Conservation (phyloP, 257 asterid species). For the Plantago major region DNA sequence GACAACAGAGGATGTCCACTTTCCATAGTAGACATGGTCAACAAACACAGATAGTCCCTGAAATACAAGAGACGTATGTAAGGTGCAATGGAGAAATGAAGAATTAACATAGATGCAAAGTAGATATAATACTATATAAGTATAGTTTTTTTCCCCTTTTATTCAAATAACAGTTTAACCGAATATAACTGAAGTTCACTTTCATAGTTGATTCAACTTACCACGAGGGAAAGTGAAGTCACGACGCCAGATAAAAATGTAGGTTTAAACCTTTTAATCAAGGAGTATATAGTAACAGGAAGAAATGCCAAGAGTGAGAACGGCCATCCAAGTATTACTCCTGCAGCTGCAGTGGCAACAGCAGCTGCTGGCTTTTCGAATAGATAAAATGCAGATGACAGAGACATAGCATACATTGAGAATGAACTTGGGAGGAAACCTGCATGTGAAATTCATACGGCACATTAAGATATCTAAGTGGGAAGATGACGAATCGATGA, state of each 20-base stretch:
- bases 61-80: slow-evolving; percentile 22
- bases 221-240: slow-evolving; percentile 61
- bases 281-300: slow-evolving; percentile 76
- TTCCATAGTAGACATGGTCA: slow-evolving; percentile 72
- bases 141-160: no score
- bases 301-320: slow-evolving; percentile 91
- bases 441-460: slow-evolving; percentile 28
- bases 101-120: slow-evolving; percentile 7
- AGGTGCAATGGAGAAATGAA: slow-evolving; percentile 12
- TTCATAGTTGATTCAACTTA: slow-evolving; percentile 27
- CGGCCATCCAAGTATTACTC: slow-evolving; percentile 98
- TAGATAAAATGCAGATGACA: slow-evolving; percentile 84
- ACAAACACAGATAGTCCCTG: slow-evolving; percentile 74
- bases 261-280: slow-evolving; percentile 54
- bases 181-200: slow-evolving; percentile 2
- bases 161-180: no score
- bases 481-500: neutral
- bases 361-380: slow-evolving; percentile 86
- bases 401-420: slow-evolving; percentile 95
- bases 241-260: slow-evolving; percentile 63
- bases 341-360: slow-evolving; percentile 78
- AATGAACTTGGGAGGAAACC: slow-evolving; percentile 99
- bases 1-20: slow-evolving; percentile 92
- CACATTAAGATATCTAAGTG: slow-evolving; percentile 12
- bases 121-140: neutral